Evolutionary conservation across 75 land plant genomes (phyloP), one percentile per base, ranked within the genome.

Genomic region (Pinus tabuliformis): DNA sequence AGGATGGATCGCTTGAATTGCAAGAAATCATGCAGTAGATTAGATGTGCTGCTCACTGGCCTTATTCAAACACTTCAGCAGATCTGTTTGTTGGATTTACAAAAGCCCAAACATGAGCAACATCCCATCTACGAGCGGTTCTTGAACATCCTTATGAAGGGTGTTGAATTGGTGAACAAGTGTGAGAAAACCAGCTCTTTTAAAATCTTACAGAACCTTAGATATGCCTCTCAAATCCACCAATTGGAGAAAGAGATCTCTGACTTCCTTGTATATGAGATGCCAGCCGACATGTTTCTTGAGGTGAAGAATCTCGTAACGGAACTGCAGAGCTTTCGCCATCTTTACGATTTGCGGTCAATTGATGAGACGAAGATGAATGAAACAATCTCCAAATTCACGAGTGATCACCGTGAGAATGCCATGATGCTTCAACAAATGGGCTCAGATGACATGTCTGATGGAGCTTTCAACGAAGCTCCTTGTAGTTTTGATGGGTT

Each of bases 121-220:
- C 39, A 68, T 68, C 21, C 71, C 71, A 68, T 68, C 71, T 68
- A 37, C 39, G 12, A 68, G 2, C 71, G n/a, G 22, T 68, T 68
- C 21, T 39, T 37, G 22, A 3, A 17, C 8, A 39, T 9, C 6
- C 71, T 68, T 8, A 20, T 68, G 3, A 68, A 45, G 36, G 71
- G 71, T 4, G 21, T n/a, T 11, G 71, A 68, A 7, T 68, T 68
- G 52, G 52, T 68, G 16, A 68, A 68, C 18, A 17, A 42, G 39
- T 68, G 49, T 20, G 52, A 68, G 71, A 20, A 68, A 18, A 68
- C 5, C 71, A 39, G 71, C 49, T 2, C 42, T 18, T 20, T 68
- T 39, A 68, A 68, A 21, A 16, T 68, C 4, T 42, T 68, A 20
- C 8, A 14, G 17, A 7, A 39, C 17, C 39, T 18, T 20, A 68